These are phyloP conservation scores for Macrolepiota albuminosa DNA, from an alignment of 768 basidiomycete species.

Conservation along the genomic window DNA sequence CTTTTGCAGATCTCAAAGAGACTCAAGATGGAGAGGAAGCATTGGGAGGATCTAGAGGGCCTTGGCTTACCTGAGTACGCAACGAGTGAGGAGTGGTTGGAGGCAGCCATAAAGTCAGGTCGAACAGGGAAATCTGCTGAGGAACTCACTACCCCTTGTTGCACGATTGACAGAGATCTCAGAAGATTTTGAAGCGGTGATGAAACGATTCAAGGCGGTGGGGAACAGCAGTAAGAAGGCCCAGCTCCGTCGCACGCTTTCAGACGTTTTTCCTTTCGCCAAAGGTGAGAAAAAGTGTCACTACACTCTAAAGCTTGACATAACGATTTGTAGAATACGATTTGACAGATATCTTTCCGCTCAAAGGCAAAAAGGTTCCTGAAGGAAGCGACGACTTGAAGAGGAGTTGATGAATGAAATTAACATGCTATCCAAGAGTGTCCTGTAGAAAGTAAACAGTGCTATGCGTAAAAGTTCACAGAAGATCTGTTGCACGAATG, in stretches of 20 bases:
- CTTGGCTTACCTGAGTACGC: not conserved
- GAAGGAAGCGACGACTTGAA: not conserved
- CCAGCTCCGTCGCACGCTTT: not conserved
- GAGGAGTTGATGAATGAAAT: not conserved
- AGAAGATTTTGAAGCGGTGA: not conserved
- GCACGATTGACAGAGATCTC: not conserved
- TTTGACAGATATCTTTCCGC: not conserved
- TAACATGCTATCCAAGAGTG: conserved; percentile 7
- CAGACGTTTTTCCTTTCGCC: not conserved
- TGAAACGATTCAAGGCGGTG: not conserved
- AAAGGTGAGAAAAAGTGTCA: not conserved
- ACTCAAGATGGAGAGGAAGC: not conserved
- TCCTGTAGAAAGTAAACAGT: conserved; percentile 7
- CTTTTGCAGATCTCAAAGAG: not conserved
- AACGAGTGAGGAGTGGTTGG: not conserved
- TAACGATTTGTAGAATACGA: not conserved
- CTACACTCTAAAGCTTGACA: not conserved
- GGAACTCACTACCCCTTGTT: not conserved
- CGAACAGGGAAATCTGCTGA: not conserved
- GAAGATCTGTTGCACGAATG: not conserved
- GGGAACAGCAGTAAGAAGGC: not conserved
- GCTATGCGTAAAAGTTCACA: not conserved
- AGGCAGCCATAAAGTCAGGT: not conserved
- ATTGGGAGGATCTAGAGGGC: not conserved
- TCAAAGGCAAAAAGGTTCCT: not conserved